phyloP scores from a whole-genome alignment of 331 rosid genomes.

The Quercus phellos region DNA sequence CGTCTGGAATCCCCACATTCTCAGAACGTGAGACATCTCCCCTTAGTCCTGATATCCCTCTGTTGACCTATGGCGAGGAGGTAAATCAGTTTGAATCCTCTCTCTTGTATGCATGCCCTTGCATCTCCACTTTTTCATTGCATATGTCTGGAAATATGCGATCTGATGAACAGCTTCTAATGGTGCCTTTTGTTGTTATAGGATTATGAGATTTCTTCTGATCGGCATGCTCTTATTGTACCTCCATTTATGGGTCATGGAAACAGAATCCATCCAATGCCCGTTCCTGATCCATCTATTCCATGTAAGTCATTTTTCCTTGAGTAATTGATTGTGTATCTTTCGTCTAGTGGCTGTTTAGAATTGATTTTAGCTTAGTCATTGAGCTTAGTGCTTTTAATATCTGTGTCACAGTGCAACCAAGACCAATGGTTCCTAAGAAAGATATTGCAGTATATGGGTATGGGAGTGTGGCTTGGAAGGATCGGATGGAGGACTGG shows the following conservation, averaged over 20 bases:
- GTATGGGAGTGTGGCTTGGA: constrained; percentile 97
- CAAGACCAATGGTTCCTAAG: constrained; percentile 92
- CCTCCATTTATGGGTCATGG: constrained; percentile 69
- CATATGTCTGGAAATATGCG: background rate
- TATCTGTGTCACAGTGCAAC: constrained; percentile 49
- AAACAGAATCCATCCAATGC: constrained; percentile 67
- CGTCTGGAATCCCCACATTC: constrained; percentile 40
- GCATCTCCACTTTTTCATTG: background rate
- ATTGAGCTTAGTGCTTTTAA: constrained; percentile 9
- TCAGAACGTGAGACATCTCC: constrained; percentile 54
- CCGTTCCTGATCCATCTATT: constrained; percentile 55
- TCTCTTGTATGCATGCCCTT: background rate
- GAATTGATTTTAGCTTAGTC: background rate
- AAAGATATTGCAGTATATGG: constrained; percentile 95
- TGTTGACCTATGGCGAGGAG: constrained; percentile 92
- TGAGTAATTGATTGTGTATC: background rate
- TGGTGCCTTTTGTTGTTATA: constrained; percentile 16
- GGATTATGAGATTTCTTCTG: constrained; percentile 82
- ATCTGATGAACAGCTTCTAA: background rate
- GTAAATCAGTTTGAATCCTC: constrained; percentile 31
- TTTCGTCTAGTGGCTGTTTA: background rate
- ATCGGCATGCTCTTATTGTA: constrained; percentile 77
- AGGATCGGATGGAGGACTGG: constrained; percentile 97
- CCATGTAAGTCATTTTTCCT: constrained; percentile 45
- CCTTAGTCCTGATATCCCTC: constrained; percentile 71